These are phyloP conservation scores for Serendipita sp. DNA, from an alignment of 768 basidiomycete genomes.

Conservation along the genomic window DNA sequence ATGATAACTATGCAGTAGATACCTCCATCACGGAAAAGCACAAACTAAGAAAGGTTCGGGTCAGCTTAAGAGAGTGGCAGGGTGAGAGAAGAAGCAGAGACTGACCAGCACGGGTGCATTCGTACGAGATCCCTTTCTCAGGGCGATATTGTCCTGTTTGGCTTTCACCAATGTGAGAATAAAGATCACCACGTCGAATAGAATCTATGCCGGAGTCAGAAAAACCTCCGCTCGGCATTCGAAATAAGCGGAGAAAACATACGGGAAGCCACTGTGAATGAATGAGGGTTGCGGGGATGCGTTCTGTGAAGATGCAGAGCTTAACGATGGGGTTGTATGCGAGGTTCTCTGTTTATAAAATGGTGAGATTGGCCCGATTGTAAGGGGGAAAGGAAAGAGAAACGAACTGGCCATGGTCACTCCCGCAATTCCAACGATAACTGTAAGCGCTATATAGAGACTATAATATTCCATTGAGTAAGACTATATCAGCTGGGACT, in stretches of 20 bases:
- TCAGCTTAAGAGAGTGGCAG: background rate
- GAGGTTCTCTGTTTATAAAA: background rate
- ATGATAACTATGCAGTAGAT: background rate
- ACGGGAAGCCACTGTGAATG: background rate
- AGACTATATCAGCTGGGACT: no score
- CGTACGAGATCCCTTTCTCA: background rate
- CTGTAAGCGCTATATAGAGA: background rate
- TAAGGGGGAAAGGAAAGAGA: background rate
- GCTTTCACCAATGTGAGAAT: conserved; percentile 6
- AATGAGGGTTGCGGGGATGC: background rate
- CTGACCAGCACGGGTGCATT: background rate
- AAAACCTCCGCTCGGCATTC: background rate
- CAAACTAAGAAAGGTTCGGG: background rate
- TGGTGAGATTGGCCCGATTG: background rate
- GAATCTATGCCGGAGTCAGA: background rate
- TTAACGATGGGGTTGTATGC: background rate
- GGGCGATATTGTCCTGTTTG: conserved; percentile 2
- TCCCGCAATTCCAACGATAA: background rate
- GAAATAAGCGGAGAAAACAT: background rate
- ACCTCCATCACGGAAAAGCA: background rate
- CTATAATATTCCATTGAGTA: no score
- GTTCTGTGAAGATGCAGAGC: background rate
- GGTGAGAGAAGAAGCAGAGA: background rate
- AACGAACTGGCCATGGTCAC: background rate
- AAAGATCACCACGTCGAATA: conserved; percentile 6